Evolutionary conservation across 805 yeast species (phyloP), one percentile per base, ranked within the genome.

Genomic region (Ogataea corticis): DNA sequence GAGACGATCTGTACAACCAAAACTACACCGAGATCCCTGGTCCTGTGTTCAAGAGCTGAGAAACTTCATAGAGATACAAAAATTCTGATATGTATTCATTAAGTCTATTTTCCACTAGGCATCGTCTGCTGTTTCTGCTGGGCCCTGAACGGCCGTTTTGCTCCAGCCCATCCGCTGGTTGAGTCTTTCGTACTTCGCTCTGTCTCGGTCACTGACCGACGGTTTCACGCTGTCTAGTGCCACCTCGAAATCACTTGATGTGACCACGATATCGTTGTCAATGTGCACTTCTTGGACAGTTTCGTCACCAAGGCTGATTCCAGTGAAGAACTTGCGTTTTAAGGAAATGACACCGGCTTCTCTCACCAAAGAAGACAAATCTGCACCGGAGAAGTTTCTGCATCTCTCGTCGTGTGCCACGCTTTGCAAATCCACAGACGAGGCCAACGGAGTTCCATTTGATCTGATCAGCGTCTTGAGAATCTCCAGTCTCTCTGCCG

Each of bases 371-470:
- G 97, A 89, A 1, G 96, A 89, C 45, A 94, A 73, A 72, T 94
- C 99, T 0, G 99, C 99, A 62, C 99, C 99, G 3, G 96, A 86
- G 62, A 88, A 94, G 68, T 89, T 92, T 50, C 87, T 75, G 68
- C 96, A 86, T 55, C 91, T 77, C 50, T 79, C 84, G 65, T 89
- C 95, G 31, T 76, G 73, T 0, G 96, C 90, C 42, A 92, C 72
- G 0, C 63, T 51, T 2, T 59, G 59, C 30, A 92, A 70, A 51
- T 88, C 80, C 17, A 94, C 91, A 18, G 74, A 71, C 0, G 64
- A 41, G 16, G 75, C 78, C 15, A 92, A 54, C 4, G 99, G 99
- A 0, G 97, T 85, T 17, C 80, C 78, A 58, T 84, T 86, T 2
- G 83, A 72, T 41, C 72, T 73, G 3, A 90, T 78, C 25, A 90